phyloP scores from a whole-genome alignment of 129 eudicot species.

The Saposhnikovia divaricata region DNA sequence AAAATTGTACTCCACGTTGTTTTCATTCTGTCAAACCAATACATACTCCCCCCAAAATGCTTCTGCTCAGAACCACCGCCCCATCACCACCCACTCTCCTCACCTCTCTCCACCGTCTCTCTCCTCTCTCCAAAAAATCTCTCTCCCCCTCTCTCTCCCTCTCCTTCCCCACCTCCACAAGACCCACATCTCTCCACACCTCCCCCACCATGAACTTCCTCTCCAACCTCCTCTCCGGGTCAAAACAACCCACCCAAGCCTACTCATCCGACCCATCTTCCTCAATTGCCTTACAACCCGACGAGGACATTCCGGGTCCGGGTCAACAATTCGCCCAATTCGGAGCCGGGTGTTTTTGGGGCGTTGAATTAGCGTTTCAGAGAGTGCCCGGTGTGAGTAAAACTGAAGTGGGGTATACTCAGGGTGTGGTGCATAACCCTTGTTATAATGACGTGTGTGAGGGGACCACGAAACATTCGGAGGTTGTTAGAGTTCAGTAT shows the following conservation, averaged over 20 bases:
- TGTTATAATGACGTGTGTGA: constrained; percentile 67
- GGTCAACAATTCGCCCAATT: constrained; percentile 76
- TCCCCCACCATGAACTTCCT: constrained; percentile 62
- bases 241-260: constrained; percentile 38
- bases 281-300: constrained; percentile 62
- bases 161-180: constrained; percentile 17
- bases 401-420: constrained; percentile 78
- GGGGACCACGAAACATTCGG: constrained; percentile 63
- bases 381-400: constrained; percentile 74
- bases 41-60: too few species aligned
- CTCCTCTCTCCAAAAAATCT: constrained; percentile 14
- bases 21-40: too few species aligned
- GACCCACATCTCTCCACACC: constrained; percentile 18
- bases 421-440: constrained; percentile 61
- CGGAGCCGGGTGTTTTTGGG: constrained; percentile 95
- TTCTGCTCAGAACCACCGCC: constrained; percentile 18
- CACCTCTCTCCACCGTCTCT: constrained; percentile 20
- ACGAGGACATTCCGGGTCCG: constrained; percentile 62
- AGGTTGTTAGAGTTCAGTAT: constrained; percentile 82
- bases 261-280: constrained; percentile 25
- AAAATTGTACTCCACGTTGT: too few species aligned
- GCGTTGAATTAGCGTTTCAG: constrained; percentile 79
- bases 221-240: constrained; percentile 46
- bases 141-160: constrained; percentile 5
- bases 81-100: constrained; percentile 26